phyloP scores from a whole-genome alignment of 768 basidiomycete species.

The Pilatotrama ljubarskyi region DNA sequence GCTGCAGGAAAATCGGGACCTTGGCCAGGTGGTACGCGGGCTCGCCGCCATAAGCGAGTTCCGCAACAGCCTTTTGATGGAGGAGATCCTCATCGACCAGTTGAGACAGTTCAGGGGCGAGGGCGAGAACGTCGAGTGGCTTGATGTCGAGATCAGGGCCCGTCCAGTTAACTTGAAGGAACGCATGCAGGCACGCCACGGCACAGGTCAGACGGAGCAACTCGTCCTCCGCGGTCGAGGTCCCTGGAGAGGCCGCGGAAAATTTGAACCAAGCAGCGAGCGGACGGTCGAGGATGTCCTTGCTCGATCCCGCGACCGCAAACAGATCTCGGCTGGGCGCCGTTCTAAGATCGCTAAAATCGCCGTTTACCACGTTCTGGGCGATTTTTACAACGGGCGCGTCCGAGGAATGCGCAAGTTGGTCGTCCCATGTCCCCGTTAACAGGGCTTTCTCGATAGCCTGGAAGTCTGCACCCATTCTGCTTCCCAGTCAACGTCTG shows the following conservation, averaged over 20 bases:
- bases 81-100: conserved; percentile 48
- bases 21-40: conserved; percentile 92
- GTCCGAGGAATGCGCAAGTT: conserved; percentile 15
- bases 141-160: conserved; percentile 79
- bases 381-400: conserved; percentile 41
- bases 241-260: conserved; percentile 23
- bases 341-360: conserved; percentile 51
- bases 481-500: conserved; percentile 1
- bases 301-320: conserved; percentile 25
- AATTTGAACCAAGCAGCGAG: conserved; percentile 40
- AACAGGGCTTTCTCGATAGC: conserved; percentile 58
- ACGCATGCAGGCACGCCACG: conserved; percentile 83
- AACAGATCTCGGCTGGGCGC: conserved; percentile 39
- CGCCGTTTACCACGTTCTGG: conserved; percentile 58
- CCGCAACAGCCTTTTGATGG: conserved; percentile 65
- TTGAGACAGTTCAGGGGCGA: conserved; percentile 33
- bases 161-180: conserved; percentile 95
- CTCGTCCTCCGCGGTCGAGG: conserved; percentile 47
- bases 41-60: conserved; percentile 85
- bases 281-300: conserved; percentile 38
- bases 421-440: conserved; percentile 44
- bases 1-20: conserved; percentile 65
- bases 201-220: conserved; percentile 62
- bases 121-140: conserved; percentile 39
- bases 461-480: conserved; percentile 22